Percentiles rank a stretch among this genome's conserved stretches.
Conservation (phyloP, 768 basidiomycete genomes). For the Boletus coccyginus region DNA sequence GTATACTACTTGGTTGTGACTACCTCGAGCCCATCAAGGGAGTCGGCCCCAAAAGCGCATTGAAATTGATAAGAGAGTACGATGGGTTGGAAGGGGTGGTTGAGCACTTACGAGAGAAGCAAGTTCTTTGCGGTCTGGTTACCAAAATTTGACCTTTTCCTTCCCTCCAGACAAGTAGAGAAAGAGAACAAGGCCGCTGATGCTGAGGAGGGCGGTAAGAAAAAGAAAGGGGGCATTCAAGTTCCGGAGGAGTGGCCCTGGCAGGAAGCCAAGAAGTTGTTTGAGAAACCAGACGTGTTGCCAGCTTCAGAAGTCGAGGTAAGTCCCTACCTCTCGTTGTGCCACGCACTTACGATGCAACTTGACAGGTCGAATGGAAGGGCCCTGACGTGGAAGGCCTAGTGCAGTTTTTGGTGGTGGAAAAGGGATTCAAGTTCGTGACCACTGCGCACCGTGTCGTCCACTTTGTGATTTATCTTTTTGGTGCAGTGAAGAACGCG, state of each 20-base stretch:
- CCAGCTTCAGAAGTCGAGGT: constrained; percentile 88
- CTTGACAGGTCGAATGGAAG: constrained; percentile 84
- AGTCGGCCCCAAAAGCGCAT: constrained; percentile 90
- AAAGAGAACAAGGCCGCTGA: constrained; percentile 46
- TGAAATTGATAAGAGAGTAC: constrained; percentile 88
- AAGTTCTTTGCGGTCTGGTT: constrained; percentile 14
- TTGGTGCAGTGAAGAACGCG: constrained; percentile 82
- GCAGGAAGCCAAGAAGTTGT: constrained; percentile 91
- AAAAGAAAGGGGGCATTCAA: constrained; percentile 69
- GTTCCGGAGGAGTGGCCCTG: constrained; percentile 97
- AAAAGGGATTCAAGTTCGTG: constrained; percentile 93
- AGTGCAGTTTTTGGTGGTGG: constrained; percentile 86
- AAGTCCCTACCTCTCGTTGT: constrained; percentile 5
- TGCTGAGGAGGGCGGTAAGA: constrained; percentile 38
- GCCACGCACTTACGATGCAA: background rate
- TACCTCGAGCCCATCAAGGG: constrained; percentile 99
- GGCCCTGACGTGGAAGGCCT: constrained; percentile 90
- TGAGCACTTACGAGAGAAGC: constrained; percentile 78
- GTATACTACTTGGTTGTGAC: constrained; percentile 95
- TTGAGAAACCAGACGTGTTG: constrained; percentile 85
- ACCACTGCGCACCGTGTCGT: background rate
- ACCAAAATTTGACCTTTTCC: background rate
- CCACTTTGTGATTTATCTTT: background rate
- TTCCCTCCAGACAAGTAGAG: constrained; percentile 28
- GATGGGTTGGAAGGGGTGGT: constrained; percentile 70